Evolutionary conservation across 345 rosid genomes (phyloP), one percentile per base, ranked within the genome.

Genomic region (Heritiera fomes): DNA sequence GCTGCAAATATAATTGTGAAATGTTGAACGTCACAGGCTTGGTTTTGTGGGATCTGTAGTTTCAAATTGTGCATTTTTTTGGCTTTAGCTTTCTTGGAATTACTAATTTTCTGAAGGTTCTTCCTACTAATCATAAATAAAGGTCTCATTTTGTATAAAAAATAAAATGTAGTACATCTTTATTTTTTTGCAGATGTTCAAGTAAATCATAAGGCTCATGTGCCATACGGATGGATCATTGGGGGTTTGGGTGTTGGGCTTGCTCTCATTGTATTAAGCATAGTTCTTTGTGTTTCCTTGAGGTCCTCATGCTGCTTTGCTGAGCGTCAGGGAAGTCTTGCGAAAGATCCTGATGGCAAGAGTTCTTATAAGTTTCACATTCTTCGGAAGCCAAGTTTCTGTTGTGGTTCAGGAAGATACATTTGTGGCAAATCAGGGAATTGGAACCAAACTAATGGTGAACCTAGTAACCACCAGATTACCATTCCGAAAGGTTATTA

Each of bases 341-440:
- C 83, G 23, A 87, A 87, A 77, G 86, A 85, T 77, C 43, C 71
- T 34, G 88, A 86, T 76, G 91, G 77, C 73, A 92, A 88, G 80
- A 74, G 49, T 79, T 79, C 86, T 59, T 92, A 88, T 64, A 90
- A 87, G 82, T 95, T 95, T 84, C 99, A 90, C 9, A 91, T 93
- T 72, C 99, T 95, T 78, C 90, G 89, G 78, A 93, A 93, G 69
- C 88, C 93, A 8, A 93, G 93, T 82, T 92, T 95, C 86, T 89
- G 90, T 76, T 93, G 98, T 86, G 92, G 88, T 83, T 95, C 97
- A 56, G 93, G 94, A 74, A 90, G 99, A 84, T 90, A 87, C 84
- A 84, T 86, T 17, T 85, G 94, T 78, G 87, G 92, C 86, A 90
- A 89, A 73, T 85, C 95, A 11, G 91, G 83, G 20, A 94, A 95